Base-by-base conservation (phyloP, 73 alveolate species). In the Breviolum minutum region DNA sequence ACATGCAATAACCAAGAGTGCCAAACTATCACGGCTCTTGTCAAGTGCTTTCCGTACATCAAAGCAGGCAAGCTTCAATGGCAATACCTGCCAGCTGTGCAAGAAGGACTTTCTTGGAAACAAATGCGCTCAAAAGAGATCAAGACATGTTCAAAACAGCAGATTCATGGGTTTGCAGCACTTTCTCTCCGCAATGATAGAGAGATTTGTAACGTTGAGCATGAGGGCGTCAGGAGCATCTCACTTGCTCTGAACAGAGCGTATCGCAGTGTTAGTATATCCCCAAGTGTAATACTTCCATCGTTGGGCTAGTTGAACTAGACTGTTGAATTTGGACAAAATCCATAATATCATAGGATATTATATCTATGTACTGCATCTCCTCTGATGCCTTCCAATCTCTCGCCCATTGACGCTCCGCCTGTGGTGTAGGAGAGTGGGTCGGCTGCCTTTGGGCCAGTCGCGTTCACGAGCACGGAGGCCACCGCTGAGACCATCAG, bases 351-450 rank as follows among this genome's bases (percentile, higher is more conserved):
- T 22, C 24, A 17, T 68, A 6, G 77, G 24, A 68, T 68, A 22
- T 68, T 6, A 22, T 68, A 2, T 14, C 8, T 68, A 2, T 14
- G 77, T 68, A 68, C 24, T 68, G n/a, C 77, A 68, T 68, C 77
- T 14, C 24, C 77, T 68, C 24, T 17, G 24, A 68, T 22, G 4
- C 17, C 77, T 14, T 6, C 54, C 54, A 40, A 40, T 14, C 77
- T 68, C 77, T 22, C 77, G 6, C 24, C 77, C n/a, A 14, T 68
- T 22, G 77, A 40, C 54, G 89, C 69, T 22, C 77, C 20, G 96
- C 96, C 96, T 69, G 96, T 89, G 86, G 96, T 89, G 96, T 89
- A 89, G 66, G 96, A 89, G 86, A 89, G 86, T 60, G 96, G 96
- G 70, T 89, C 96, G 54, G 54, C 96, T 0, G 96, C 96, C 61